Percentiles rank a stretch among this genome's conserved stretches.
Conservation (phyloP, 768 basidiomycete genomes). For the Tulasnella sp. region DNA sequence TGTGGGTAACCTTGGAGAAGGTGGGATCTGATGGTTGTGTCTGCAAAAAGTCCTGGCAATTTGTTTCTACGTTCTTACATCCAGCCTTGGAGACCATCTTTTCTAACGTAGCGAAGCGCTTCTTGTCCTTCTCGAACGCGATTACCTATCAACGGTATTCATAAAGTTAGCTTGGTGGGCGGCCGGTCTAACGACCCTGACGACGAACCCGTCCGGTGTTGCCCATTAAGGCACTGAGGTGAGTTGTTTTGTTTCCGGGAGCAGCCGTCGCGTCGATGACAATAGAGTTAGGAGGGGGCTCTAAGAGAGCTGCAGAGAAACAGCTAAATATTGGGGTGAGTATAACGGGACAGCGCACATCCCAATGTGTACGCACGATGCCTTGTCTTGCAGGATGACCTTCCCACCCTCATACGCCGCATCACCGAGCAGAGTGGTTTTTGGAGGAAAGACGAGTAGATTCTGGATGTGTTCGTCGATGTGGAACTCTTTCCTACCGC, state of each 20-base stretch:
- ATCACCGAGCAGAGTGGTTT: conserved; percentile 66
- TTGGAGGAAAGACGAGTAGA: conserved; percentile 76
- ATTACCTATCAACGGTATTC: conserved; percentile 49
- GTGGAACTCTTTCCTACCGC: conserved; percentile 59
- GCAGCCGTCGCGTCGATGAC: conserved; percentile 96
- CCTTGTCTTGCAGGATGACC: conserved; percentile 95
- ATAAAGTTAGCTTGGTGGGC: not conserved
- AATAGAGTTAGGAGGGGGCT: conserved; percentile 60
- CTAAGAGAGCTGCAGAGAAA: conserved; percentile 88
- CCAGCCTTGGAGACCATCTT: conserved; percentile 84
- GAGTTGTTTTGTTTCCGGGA: conserved; percentile 97
- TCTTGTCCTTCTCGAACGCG: conserved; percentile 87
- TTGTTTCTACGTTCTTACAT: conserved; percentile 76
- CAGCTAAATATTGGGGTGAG: conserved; percentile 49
- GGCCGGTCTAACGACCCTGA: not conserved
- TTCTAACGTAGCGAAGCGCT: conserved; percentile 79
- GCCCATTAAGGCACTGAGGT: conserved; percentile 84
- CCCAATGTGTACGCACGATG: conserved; percentile 53
- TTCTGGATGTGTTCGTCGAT: conserved; percentile 81
- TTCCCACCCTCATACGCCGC: conserved; percentile 74
- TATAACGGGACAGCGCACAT: not conserved
- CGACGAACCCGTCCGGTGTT: conserved; percentile 73
- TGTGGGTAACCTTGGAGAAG: conserved; percentile 75
- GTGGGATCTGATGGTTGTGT: conserved; percentile 67
- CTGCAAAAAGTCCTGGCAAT: conserved; percentile 82